Conservation (phyloP, 768 basidiomycete species). For the Suillus clintonianus region DNA sequence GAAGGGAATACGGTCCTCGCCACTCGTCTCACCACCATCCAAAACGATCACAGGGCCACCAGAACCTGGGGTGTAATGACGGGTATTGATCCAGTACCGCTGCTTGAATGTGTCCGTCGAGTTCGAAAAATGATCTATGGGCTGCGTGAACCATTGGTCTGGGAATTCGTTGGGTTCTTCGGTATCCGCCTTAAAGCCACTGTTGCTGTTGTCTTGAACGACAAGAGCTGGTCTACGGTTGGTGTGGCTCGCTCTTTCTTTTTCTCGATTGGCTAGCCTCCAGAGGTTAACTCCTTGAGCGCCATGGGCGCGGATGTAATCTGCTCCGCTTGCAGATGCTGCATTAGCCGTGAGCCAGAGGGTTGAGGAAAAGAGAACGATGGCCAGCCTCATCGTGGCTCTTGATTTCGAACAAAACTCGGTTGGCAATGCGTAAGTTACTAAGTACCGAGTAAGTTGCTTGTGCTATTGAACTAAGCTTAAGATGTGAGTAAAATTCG, state of each 20-base stretch:
- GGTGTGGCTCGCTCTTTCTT: conserved; percentile 15
- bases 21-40: conserved; percentile 93
- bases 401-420: background rate
- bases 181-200: conserved; percentile 13
- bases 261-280: conserved; percentile 43
- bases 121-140: conserved; percentile 77
- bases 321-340: background rate
- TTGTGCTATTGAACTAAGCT: background rate
- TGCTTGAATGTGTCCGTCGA: conserved; percentile 71
- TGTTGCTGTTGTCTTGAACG: conserved; percentile 18
- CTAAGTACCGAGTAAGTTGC: background rate
- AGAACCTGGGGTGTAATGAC: conserved; percentile 70
- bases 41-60: conserved; percentile 87
- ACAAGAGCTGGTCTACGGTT: conserved; percentile 17
- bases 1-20: conserved; percentile 58
- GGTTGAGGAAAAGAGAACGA: background rate
- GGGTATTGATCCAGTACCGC: conserved; percentile 89
- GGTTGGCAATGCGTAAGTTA: background rate
- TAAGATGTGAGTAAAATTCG: background rate
- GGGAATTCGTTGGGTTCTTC: conserved; percentile 43
- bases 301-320: conserved; percentile 16
- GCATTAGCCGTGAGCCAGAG: conserved; percentile 1
- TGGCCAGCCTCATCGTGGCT: background rate
- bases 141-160: conserved; percentile 77
- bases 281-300: conserved; percentile 69